phyloP scores from a whole-genome alignment of 257 asterid genomes.

The Datura wrightii region DNA sequence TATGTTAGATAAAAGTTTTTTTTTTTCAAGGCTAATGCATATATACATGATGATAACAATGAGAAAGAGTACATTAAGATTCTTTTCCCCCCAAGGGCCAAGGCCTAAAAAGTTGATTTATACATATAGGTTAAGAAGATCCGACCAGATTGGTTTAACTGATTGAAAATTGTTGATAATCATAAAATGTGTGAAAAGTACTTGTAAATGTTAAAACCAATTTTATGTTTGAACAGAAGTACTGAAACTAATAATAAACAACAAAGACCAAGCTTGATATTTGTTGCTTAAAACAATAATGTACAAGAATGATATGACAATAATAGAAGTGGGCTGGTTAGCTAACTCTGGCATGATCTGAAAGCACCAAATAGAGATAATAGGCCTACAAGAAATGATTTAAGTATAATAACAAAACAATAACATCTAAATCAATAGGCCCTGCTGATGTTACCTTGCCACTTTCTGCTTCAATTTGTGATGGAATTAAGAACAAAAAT shows the following conservation, averaged over 20 bases:
- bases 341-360: slow-evolving; percentile 7
- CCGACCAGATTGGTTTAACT: neutral
- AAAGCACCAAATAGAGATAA: neutral
- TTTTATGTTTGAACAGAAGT: too few species aligned
- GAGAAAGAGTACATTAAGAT: neutral
- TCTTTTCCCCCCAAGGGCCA: neutral
- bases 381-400: slow-evolving; percentile 18
- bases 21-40: too few species aligned
- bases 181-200: too few species aligned
- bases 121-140: neutral
- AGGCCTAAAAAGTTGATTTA: neutral
- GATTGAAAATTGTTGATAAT: too few species aligned
- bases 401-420: neutral
- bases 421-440: slow-evolving; percentile 6
- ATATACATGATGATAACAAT: too few species aligned
- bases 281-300: neutral
- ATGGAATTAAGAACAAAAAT: neutral
- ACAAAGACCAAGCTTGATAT: neutral
- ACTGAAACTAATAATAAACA: too few species aligned
- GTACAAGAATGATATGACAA: neutral
- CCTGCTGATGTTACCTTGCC: neutral
- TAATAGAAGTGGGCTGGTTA: neutral
- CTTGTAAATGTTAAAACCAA: too few species aligned
- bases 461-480: neutral
- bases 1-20: neutral